A percentile compares a stretch with the other conserved stretches of the same genome.
These are phyloP conservation scores for Fonsecaea pedrosoi DNA, from an alignment of 2,329 filamentous ascomycete genomes.

Conservation along the genomic window DNA sequence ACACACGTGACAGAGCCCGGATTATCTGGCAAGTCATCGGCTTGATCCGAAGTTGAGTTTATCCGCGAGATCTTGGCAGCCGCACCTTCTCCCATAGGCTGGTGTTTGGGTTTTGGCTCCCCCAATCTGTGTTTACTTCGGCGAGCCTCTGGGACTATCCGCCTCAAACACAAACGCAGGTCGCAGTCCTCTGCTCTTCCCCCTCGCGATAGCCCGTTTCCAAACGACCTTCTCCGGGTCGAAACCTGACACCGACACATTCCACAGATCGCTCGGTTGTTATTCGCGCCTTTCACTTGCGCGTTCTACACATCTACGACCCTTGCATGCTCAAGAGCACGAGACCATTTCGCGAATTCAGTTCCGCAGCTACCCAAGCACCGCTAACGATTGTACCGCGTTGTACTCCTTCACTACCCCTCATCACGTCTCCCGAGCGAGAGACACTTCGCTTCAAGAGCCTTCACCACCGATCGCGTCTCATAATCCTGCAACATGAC, in stretches of 20 bases:
- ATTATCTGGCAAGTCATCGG: slow-evolving; percentile 19
- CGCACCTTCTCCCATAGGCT: slow-evolving; percentile 11
- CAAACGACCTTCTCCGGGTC: neutral
- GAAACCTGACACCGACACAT: neutral
- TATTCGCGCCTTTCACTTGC: neutral
- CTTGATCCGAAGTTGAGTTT: slow-evolving; percentile 13
- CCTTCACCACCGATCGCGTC: neutral
- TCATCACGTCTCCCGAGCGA: neutral
- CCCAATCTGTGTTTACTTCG: slow-evolving; percentile 18
- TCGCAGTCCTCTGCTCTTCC: neutral
- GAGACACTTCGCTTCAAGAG: neutral
- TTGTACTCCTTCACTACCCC: neutral
- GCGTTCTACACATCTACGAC: neutral
- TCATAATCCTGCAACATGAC: slow-evolving; percentile 28
- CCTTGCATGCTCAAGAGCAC: slow-evolving; percentile 22
- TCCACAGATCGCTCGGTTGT: neutral
- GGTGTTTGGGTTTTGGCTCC: slow-evolving; percentile 4
- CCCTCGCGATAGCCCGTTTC: slow-evolving; percentile 1
- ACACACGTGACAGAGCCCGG: slow-evolving; percentile 4
- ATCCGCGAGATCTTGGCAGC: slow-evolving; percentile 5
- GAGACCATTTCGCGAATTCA: slow-evolving; percentile 24
- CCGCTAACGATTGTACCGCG: neutral
- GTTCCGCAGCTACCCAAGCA: neutral
- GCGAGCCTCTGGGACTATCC: slow-evolving; percentile 11
- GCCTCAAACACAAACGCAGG: slow-evolving; percentile 13